Evolutionary conservation across 495 filamentous ascomycete genomes (phyloP), one percentile per base, ranked within the genome.

Genomic region (Hyaloscypha hepaticicola): DNA sequence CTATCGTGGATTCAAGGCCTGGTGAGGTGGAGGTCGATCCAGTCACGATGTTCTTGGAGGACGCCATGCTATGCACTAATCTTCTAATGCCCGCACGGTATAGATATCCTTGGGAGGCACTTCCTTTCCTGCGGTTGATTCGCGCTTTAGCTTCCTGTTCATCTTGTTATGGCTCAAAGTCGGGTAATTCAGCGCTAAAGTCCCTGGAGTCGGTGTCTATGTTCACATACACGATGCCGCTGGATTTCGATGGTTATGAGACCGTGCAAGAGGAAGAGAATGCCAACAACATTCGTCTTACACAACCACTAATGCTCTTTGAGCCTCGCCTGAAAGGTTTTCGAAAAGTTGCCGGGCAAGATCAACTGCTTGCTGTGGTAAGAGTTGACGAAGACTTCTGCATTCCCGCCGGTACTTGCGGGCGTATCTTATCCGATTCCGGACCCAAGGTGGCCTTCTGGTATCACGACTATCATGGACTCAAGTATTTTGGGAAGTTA

Each of bases 21-120:
- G 27, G 63, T 2, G 27, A 16, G n/a, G 38, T 16, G 19, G 29
- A n/a, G 16, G 49, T 50, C 31, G 78, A 83, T 55, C 82, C 84
- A 12, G 82, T 83, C 5, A 73, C 70, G 2, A 66, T 77, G 12
- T 87, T 88, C 65, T 72, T 86, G 26, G 77, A 80, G 16, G 84
- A 91, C 61, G 71, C 79, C 9, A 58, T 77, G 3, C 72, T 92
- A 12, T 79, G 87, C 70, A 75, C 77, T 22, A 74, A 72, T 26
- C 80, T 90, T 59, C 82, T 92, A 38, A 74, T 77, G 24, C 77
- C 83, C 63, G 85, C 95, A 2, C 82, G 85, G 24, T 82, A 82
- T 59, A 87, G 94, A 51, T 98, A 92, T 74, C 95, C 95, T 1
- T 92, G 90, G 74, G 95, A 99, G 75, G 85, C 88, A 25, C 71